Evolutionary conservation across 176 grass and related monocot species (phyloP).

Genomic region (Cocos nucifera): DNA sequence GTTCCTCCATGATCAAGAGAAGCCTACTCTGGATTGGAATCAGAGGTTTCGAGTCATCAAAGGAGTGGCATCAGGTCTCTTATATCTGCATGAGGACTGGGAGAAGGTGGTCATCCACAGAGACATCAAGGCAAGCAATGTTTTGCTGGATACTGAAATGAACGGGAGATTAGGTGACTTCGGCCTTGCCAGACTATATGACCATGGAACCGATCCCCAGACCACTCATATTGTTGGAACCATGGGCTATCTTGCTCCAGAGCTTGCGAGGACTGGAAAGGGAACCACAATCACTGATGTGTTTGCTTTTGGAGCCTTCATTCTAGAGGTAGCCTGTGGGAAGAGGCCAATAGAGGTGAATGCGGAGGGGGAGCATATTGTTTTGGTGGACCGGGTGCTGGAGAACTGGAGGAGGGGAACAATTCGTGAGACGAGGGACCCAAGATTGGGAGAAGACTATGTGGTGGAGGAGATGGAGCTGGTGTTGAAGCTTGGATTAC

Average conservation of each 20-base stretch:
- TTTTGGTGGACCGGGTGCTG: conserved; percentile 29
- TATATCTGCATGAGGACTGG: conserved; percentile 58
- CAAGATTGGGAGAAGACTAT: conserved; percentile 15
- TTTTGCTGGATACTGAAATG: conserved; percentile 38
- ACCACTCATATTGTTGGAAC: conserved; percentile 47
- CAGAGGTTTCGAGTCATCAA: conserved; percentile 10
- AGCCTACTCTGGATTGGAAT: not conserved
- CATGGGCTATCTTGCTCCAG: conserved; percentile 52
- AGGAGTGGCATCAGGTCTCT: conserved; percentile 31
- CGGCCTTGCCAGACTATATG: conserved; percentile 50
- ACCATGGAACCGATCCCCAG: conserved; percentile 34
- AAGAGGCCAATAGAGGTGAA: conserved; percentile 18
- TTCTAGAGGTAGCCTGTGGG: conserved; percentile 44
- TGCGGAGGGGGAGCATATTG: conserved; percentile 6
- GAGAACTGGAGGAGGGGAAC: conserved; percentile 24
- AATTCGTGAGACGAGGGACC: conserved; percentile 20
- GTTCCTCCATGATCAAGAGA: conserved; percentile 1
- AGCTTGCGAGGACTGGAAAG: conserved; percentile 28
- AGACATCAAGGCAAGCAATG: conserved; percentile 62
- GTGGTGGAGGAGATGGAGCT: conserved; percentile 14
- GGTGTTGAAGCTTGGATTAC: conserved; percentile 31
- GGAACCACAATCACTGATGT: conserved; percentile 43
- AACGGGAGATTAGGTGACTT: conserved; percentile 47
- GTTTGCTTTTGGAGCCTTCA: conserved; percentile 41
- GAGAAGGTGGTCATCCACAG: conserved; percentile 51